phyloP scores from a whole-genome alignment of 1,139 yeast species.

The Scheffersomyces parashehatae region DNA sequence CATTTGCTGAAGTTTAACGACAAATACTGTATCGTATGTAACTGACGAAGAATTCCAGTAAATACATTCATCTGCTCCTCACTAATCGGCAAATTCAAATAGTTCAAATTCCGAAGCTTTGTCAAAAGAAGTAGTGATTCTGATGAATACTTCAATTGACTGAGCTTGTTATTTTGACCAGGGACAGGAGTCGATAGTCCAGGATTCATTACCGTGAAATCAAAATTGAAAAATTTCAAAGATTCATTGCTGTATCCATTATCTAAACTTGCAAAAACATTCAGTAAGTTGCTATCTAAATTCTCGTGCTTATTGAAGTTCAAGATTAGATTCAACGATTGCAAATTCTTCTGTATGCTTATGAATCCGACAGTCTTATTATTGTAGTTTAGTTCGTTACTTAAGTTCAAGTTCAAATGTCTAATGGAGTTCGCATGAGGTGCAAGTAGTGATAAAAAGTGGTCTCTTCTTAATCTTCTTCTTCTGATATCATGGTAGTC shows the following conservation, averaged over 20 bases:
- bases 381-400: slow-evolving; percentile 19
- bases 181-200: background rate
- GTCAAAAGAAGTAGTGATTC: background rate
- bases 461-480: slow-evolving; percentile 10
- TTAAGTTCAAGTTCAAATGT: slow-evolving; percentile 15
- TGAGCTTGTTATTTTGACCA: background rate
- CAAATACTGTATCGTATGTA: background rate
- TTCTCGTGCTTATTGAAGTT: slow-evolving; percentile 15
- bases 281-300: slow-evolving; percentile 10
- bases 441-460: slow-evolving; percentile 11
- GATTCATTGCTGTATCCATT: slow-evolving; percentile 4
- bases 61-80: background rate
- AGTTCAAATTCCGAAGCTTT: slow-evolving; percentile 10
- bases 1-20: background rate
- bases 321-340: slow-evolving; percentile 13
- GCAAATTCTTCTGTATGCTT: slow-evolving; percentile 4
- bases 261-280: slow-evolving; percentile 7
- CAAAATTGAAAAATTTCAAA: slow-evolving; percentile 9
- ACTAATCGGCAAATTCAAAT: slow-evolving; percentile 8
- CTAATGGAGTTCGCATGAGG: slow-evolving; percentile 11
- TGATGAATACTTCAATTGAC: slow-evolving; percentile 1
- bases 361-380: slow-evolving; percentile 13
- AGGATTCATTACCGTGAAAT: slow-evolving; percentile 7
- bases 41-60: background rate
- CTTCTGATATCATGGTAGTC: slow-evolving; percentile 1